Conservation (phyloP, 1,139 yeast species). For the Pichia sp. region DNA sequence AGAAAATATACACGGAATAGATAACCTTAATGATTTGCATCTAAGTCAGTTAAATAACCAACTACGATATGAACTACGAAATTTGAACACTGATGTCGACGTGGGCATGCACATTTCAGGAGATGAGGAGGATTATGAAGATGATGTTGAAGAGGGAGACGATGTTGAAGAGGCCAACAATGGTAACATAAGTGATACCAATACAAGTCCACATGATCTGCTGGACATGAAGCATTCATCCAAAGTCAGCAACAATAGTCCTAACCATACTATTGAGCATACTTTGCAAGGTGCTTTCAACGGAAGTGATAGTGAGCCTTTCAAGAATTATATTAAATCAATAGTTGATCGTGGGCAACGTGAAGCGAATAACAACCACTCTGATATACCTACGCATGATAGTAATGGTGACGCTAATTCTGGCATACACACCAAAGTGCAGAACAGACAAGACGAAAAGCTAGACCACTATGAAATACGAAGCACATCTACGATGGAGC, state of each 20-base stretch:
- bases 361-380: neutral
- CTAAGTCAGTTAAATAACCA: constrained; percentile 17
- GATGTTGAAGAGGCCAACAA: neutral
- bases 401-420: neutral
- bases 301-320: constrained; percentile 18
- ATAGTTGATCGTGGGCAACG: constrained; percentile 15
- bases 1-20: constrained; percentile 11
- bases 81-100: constrained; percentile 14
- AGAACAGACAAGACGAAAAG: neutral
- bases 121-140: constrained; percentile 9
- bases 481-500: neutral
- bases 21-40: constrained; percentile 15
- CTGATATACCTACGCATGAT: neutral
- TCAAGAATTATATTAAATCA: constrained; percentile 19
- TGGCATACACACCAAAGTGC: neutral
- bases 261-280: constrained; percentile 1
- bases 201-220: neutral
- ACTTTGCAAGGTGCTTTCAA: constrained; percentile 7
- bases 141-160: constrained; percentile 3
- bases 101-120: constrained; percentile 8
- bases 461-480: neutral
- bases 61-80: constrained; percentile 15
- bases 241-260: neutral
- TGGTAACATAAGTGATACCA: neutral
- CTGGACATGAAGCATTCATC: neutral